Conservation (phyloP, 2,329 filamentous ascomycete species). For the Fusarium veterinarium region DNA sequence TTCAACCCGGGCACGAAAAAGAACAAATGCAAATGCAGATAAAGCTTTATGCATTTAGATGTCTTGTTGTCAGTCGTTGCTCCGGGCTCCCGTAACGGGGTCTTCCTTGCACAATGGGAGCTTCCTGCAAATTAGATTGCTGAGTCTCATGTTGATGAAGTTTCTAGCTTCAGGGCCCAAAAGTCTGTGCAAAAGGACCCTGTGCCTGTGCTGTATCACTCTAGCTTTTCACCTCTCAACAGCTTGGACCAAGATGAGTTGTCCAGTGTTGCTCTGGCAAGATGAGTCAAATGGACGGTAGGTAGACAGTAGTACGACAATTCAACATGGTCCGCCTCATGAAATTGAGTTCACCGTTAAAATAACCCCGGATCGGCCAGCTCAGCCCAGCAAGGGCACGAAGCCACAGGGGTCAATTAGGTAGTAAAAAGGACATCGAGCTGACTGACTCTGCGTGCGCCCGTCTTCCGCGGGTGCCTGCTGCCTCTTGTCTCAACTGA, state of each 20-base stretch:
- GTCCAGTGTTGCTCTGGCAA: constrained; percentile 36
- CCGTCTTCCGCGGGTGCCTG: constrained; percentile 20
- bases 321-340: constrained; percentile 15
- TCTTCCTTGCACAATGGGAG: constrained; percentile 23
- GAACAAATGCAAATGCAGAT: neutral
- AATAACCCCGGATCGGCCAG: constrained; percentile 34
- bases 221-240: neutral
- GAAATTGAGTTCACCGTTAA: constrained; percentile 23
- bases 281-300: constrained; percentile 31
- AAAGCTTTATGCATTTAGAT: constrained; percentile 13
- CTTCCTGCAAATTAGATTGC: constrained; percentile 17
- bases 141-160: constrained; percentile 25
- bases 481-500: constrained; percentile 3
- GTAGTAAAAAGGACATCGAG: constrained; percentile 1
- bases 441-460: constrained; percentile 8
- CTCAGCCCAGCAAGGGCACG: constrained; percentile 22
- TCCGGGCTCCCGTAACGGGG: constrained; percentile 21
- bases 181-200: constrained; percentile 20
- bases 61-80: constrained; percentile 27
- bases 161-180: neutral
- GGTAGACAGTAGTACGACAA: neutral
- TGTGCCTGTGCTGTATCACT: constrained; percentile 14
- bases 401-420: constrained; percentile 13
- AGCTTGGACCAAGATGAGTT: constrained; percentile 36
- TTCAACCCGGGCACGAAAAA: constrained; percentile 8